Conservation (phyloP, 768 basidiomycete genomes). For the Solioccasus polychromus region DNA sequence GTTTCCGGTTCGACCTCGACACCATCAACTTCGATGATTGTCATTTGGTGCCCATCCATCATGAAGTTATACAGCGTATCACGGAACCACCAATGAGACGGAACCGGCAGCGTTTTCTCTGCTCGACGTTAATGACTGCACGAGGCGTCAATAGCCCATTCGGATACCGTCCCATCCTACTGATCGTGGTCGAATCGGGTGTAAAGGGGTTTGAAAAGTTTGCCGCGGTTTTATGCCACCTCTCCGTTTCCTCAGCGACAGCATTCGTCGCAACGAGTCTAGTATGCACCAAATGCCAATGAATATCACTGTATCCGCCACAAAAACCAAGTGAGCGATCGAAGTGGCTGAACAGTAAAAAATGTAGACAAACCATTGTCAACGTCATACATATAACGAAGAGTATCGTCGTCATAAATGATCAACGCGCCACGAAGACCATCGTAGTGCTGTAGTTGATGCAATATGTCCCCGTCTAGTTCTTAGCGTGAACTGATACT, state of each 20-base stretch:
- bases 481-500: conserved; percentile 38
- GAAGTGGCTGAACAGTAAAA: not conserved
- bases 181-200: conserved; percentile 42
- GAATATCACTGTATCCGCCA: conserved; percentile 41
- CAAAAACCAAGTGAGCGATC: conserved; percentile 1
- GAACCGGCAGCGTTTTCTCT: conserved; percentile 41
- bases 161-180: conserved; percentile 40
- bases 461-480: conserved; percentile 46
- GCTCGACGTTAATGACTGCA: conserved; percentile 37
- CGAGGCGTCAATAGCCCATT: conserved; percentile 34
- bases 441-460: conserved; percentile 39
- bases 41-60: conserved; percentile 36
- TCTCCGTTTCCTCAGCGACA: conserved; percentile 1
- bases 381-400: conserved; percentile 39
- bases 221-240: conserved; percentile 27
- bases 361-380: conserved; percentile 39
- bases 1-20: conserved; percentile 30
- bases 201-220: conserved; percentile 23
- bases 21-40: conserved; percentile 46
- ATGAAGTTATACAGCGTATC: conserved; percentile 32
- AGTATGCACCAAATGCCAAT: conserved; percentile 43
- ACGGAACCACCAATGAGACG: conserved; percentile 35
- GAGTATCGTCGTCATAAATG: conserved; percentile 45
- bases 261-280: not conserved
- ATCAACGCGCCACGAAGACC: conserved; percentile 42